Evolutionary conservation across 352 stramenopile genomes (phyloP).

Genomic region (Globisporangium iwayamae): DNA sequence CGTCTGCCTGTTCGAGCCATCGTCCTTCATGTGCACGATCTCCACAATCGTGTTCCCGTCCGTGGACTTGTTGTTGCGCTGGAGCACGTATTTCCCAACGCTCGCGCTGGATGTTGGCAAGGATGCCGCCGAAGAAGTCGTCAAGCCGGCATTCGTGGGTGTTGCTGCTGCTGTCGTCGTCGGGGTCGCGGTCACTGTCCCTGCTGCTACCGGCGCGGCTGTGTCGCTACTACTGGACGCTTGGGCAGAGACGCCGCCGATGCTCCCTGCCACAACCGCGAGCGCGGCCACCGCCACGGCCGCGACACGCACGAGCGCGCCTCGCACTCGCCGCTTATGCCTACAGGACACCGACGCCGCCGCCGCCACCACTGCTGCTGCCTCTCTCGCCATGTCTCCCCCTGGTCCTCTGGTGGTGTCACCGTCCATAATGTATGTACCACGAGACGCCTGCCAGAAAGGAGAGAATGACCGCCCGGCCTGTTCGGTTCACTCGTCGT

Average conservation of each 20-base stretch:
- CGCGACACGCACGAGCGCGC: background rate
- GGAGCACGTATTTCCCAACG: slow-evolving; percentile 27
- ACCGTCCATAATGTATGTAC: background rate
- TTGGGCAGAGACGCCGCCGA: background rate
- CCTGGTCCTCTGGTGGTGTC: background rate
- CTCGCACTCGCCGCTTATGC: background rate
- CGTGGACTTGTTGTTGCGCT: slow-evolving; percentile 13
- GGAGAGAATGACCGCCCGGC: background rate
- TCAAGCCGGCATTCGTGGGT: slow-evolving; percentile 1
- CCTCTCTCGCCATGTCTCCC: background rate
- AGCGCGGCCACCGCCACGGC: background rate
- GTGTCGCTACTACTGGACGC: background rate
- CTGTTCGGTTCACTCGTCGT: background rate
- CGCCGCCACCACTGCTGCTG: background rate
- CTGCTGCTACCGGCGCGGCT: background rate
- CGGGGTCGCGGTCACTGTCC: background rate
- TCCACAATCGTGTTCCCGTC: slow-evolving; percentile 16
- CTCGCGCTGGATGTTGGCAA: background rate
- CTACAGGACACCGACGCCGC: background rate
- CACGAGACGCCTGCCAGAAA: background rate
- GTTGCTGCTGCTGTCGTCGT: background rate
- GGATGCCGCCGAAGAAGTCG: background rate
- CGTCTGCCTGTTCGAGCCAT: slow-evolving; percentile 13
- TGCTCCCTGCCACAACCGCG: background rate
- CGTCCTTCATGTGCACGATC: slow-evolving; percentile 18